These are phyloP conservation scores for Eucalyptus caleyi DNA, from an alignment of 345 rosid species.

Conservation along the genomic window DNA sequence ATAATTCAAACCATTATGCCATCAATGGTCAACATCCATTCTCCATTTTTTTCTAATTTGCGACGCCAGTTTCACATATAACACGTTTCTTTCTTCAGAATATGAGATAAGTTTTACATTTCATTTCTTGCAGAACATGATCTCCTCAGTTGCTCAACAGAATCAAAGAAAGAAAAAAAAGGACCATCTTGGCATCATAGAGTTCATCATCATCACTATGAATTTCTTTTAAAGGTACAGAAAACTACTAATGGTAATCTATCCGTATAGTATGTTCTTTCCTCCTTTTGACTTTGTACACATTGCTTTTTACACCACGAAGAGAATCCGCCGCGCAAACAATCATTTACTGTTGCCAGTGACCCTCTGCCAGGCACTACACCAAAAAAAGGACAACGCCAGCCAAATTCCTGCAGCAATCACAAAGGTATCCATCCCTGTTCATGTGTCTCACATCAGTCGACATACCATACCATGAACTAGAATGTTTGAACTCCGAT, in stretches of 20 bases:
- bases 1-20: not conserved
- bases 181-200: not conserved
- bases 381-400: not conserved
- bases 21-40: not conserved
- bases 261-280: not conserved
- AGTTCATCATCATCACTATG: not conserved
- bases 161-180: not conserved
- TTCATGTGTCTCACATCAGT: not conserved
- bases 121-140: not conserved
- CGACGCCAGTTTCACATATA: not conserved
- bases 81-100: not conserved
- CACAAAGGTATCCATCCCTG: constrained; percentile 94
- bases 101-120: not conserved
- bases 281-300: not conserved
- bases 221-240: not conserved
- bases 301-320: not conserved
- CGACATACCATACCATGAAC: not conserved
- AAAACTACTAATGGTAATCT: not conserved
- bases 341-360: not conserved
- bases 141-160: not conserved
- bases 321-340: not conserved
- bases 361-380: no score
- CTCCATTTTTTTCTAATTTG: not conserved
- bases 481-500: not conserved
- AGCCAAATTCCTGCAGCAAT: not conserved